Conservation (phyloP, 2,329 filamentous ascomycete genomes). For the Daldinia sp. region DNA sequence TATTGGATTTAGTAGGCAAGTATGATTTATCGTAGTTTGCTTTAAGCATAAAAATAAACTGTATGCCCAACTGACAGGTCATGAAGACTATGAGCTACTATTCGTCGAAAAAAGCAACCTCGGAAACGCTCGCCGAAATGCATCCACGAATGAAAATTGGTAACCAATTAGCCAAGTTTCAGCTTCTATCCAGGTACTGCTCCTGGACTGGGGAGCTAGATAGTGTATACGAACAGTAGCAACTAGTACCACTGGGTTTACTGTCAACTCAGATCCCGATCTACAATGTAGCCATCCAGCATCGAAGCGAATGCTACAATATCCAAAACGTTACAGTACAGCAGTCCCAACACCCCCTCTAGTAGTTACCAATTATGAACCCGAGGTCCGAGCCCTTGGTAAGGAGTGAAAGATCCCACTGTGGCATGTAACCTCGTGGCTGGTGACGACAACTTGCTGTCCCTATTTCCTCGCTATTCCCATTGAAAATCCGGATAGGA, state of each 20-base stretch:
- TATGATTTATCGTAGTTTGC: not conserved
- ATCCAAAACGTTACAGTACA: not conserved
- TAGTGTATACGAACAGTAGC: not conserved
- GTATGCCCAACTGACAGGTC: not conserved
- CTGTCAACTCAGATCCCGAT: not conserved
- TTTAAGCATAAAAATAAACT: not conserved
- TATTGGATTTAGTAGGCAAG: not conserved
- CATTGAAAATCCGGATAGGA: not conserved
- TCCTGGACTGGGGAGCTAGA: not conserved
- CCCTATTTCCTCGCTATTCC: not conserved
- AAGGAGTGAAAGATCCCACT: conserved; percentile 13
- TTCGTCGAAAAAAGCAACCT: not conserved
- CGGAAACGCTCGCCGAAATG: not conserved
- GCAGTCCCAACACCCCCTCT: not conserved
- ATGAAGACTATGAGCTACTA: not conserved
- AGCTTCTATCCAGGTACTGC: not conserved
- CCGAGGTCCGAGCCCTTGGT: conserved; percentile 16
- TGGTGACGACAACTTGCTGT: conserved; percentile 6
- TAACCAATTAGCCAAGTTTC: not conserved
- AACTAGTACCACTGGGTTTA: not conserved
- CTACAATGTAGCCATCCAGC: not conserved
- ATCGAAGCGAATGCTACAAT: not conserved
- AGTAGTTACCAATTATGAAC: not conserved
- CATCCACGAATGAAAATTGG: not conserved
- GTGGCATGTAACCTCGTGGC: conserved; percentile 19